Percentiles rank a stretch among this genome's conserved stretches.
These are phyloP conservation scores for Ascosphaera pollenicola DNA, from an alignment of 2,329 filamentous ascomycete species.

Conservation along the genomic window DNA sequence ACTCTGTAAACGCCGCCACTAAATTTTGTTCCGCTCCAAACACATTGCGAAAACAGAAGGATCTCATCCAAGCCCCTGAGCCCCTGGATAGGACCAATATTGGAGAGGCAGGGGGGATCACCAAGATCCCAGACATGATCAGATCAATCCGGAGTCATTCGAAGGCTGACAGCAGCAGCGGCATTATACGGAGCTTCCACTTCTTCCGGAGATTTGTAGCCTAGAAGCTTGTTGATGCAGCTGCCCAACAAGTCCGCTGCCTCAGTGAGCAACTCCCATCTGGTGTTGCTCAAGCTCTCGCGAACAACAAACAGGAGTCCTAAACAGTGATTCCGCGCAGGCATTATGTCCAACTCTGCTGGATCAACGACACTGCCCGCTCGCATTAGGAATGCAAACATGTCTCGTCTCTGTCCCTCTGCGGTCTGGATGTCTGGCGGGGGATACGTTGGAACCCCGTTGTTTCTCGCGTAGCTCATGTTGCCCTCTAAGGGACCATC, in stretches of 20 bases:
- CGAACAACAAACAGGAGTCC: slow-evolving; percentile 63
- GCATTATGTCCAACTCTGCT: slow-evolving; percentile 50
- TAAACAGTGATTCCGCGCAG: slow-evolving; percentile 61
- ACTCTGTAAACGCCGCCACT: too few species aligned
- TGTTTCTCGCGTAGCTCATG: neutral
- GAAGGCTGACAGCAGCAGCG: too few species aligned
- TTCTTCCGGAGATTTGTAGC: neutral
- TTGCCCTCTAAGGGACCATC: slow-evolving; percentile 47
- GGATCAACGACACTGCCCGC: slow-evolving; percentile 53
- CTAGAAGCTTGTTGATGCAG: slow-evolving; percentile 43
- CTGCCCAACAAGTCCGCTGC: slow-evolving; percentile 59
- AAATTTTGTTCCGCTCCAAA: too few species aligned
- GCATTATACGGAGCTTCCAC: neutral
- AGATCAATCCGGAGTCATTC: too few species aligned
- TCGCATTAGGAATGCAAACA: slow-evolving; percentile 54
- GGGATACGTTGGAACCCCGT: slow-evolving; percentile 7
- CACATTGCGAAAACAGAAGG: too few species aligned
- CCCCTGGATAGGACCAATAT: too few species aligned
- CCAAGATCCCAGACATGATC: too few species aligned
- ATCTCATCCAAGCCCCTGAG: too few species aligned
- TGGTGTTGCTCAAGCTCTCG: slow-evolving; percentile 57
- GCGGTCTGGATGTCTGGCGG: slow-evolving; percentile 31
- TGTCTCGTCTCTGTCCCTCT: slow-evolving; percentile 49
- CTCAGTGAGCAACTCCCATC: slow-evolving; percentile 85
- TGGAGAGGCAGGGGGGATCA: too few species aligned